Base-by-base conservation (phyloP, 805 yeast species). In the Pichia rugopelliculosa region DNA sequence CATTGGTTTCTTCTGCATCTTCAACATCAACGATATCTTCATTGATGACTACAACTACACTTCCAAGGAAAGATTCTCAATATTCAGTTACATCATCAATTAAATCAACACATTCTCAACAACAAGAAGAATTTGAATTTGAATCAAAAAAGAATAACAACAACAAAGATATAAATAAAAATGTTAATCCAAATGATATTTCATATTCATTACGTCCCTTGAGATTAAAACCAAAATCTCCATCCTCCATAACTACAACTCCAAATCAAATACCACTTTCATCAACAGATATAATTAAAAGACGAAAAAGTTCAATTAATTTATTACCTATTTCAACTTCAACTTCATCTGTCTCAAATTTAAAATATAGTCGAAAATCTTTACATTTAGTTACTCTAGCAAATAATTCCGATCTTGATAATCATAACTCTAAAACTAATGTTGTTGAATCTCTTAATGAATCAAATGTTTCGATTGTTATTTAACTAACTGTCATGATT, bases 21-120 rank as follows among this genome's bases (percentile, higher is more conserved):
- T 41, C 53, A 21, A 27, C 44, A 3, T 47, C 55, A 25, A 52
- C 57, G 17, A 50, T 53, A 4, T 48, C 53, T 15, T 51, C 61
- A 8, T 52, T 56, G 3, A 63, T 63, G 37, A 57, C 70, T 2
- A 55, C 65, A 17, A n/a, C 18, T 21, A 8, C 33, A 15, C 10
- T 43, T 13, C 47, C 50, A 21, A 39, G 50, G 22, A 44, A 48
- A 44, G 47, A 48, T 37, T 48, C 47, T 4, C 20, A 39, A 15
- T 45, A 48, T 26, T 48, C 50, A n/a, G 39, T 42, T 5, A 40
- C 25, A 12, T 26, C 40, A 30, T 22, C 25, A 4, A 27, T 24
- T 13, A 17, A 46, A 8, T 26, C 46, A 20, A 4, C 33, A 3
- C 6, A 18, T 3, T 9, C 6, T 18, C 37, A 36, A 18, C 23